Percentiles rank a stretch among this genome's conserved stretches.
phyloP scores from a whole-genome alignment of 192 early-diverging fungal genomes.

The Mortierella claussenii region DNA sequence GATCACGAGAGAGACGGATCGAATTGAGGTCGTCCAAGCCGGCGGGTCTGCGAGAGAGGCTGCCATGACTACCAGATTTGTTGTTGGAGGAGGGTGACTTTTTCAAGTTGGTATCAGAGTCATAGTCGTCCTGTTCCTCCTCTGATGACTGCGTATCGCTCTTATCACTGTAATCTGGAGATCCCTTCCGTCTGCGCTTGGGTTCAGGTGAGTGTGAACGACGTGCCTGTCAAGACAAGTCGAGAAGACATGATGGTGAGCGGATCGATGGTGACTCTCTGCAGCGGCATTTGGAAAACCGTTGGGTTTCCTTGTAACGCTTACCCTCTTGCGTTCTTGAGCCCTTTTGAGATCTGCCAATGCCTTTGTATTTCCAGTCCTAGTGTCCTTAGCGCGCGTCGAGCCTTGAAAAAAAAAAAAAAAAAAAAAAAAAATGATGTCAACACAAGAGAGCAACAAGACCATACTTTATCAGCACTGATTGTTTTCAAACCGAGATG shows the following conservation, averaged over 20 bases:
- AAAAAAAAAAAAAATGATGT: no score
- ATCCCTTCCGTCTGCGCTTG: slow-evolving; percentile 46
- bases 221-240: no score
- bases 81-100: no score
- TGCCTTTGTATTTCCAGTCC: slow-evolving; percentile 49
- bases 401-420: slow-evolving; percentile 55
- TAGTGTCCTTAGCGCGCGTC: slow-evolving; percentile 61
- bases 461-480: no score
- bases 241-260: no score
- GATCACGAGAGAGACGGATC: slow-evolving; percentile 70
- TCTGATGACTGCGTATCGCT: slow-evolving; percentile 38
- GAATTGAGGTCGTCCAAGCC: slow-evolving; percentile 71
- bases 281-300: no score
- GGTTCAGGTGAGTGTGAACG: slow-evolving; percentile 45
- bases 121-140: slow-evolving; percentile 34
- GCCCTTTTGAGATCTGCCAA: slow-evolving; percentile 64
- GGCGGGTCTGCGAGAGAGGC: slow-evolving; percentile 54
- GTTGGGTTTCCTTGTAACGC: no score
- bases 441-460: slow-evolving; percentile 1
- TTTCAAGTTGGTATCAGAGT: slow-evolving; percentile 38
- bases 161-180: slow-evolving; percentile 40
- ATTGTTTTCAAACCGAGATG: no score
- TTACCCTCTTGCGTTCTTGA: slow-evolving; percentile 50
- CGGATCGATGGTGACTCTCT: no score
- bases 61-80: no score